Conservation (phyloP, 495 filamentous ascomycete genomes). For the Hypomontagnella submonticulosa region DNA sequence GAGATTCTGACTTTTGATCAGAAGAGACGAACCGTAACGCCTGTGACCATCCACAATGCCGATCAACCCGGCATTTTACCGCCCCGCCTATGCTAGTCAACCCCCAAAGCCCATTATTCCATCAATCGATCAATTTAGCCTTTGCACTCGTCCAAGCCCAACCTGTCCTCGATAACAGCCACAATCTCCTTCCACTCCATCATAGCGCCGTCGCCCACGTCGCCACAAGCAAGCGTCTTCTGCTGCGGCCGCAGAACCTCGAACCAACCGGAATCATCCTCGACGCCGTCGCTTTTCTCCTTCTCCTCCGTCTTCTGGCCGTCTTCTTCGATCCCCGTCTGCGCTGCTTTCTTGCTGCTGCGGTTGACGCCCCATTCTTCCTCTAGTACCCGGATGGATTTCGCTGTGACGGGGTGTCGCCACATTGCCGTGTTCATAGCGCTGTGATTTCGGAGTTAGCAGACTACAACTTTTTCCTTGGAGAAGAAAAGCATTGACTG, state of each 20-base stretch:
- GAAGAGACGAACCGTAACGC: too few relatives aligned
- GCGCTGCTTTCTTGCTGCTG: slow-evolving; percentile 59
- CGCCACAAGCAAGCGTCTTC: slow-evolving; percentile 85
- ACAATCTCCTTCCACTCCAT: slow-evolving; percentile 79
- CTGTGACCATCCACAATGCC: too few relatives aligned
- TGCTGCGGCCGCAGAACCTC: slow-evolving; percentile 71
- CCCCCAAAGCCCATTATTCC: not conserved
- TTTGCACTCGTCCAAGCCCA: slow-evolving; percentile 49
- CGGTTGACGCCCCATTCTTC: slow-evolving; percentile 74
- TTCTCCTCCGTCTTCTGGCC: slow-evolving; percentile 66
- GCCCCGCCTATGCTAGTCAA: not conserved
- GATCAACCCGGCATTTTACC: not conserved
- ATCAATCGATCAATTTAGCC: not conserved
- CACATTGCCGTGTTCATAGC: slow-evolving; percentile 95
- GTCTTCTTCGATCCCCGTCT: slow-evolving; percentile 39
- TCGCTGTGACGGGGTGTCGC: slow-evolving; percentile 80
- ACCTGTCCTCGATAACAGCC: slow-evolving; percentile 61
- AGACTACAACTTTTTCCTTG: too few relatives aligned
- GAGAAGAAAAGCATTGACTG: too few relatives aligned
- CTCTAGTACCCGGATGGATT: slow-evolving; percentile 73
- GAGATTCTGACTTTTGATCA: too few relatives aligned
- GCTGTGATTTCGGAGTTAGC: slow-evolving; percentile 49
- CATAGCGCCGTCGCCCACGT: slow-evolving; percentile 81
- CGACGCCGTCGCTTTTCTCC: slow-evolving; percentile 26
- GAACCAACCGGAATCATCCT: slow-evolving; percentile 71